These are phyloP conservation scores for Toxoplasma gondii DNA, from an alignment of 169 alveolate genomes.

Conservation along the genomic window DNA sequence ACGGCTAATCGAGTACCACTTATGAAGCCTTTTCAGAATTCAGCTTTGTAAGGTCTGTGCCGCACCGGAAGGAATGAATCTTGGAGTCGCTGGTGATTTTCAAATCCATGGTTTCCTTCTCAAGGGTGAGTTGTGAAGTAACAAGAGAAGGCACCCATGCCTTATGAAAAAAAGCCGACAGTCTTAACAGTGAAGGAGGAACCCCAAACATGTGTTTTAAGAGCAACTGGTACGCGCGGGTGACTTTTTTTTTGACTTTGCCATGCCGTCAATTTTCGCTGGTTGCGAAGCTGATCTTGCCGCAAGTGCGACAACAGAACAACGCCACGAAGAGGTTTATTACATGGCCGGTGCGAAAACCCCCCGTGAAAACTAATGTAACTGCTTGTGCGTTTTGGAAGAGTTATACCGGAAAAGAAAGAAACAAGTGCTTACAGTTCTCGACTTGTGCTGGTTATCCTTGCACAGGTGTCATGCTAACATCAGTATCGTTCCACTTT, in stretches of 20 bases:
- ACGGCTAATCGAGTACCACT: not conserved
- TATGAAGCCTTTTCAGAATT: not conserved
- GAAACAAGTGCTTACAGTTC: conserved; percentile 97
- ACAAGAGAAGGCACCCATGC: no score
- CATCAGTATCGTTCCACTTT: conserved; percentile 99
- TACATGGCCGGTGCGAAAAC: no score
- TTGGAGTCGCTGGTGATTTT: not conserved
- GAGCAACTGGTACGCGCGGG: not conserved
- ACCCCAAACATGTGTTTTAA: not conserved
- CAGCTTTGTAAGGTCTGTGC: not conserved
- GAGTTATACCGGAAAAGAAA: not conserved
- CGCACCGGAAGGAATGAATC: not conserved
- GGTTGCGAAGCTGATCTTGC: not conserved
- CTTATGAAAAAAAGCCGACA: no score
- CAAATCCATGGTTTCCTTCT: not conserved
- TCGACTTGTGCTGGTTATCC: conserved; percentile 99
- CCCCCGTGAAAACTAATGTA: no score
- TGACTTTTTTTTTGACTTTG: not conserved
- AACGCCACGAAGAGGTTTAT: no score
- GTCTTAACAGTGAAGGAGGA: not conserved
- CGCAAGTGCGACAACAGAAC: not conserved
- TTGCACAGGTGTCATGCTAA: conserved; percentile 99
- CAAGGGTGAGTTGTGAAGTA: not conserved
- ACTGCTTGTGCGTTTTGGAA: no score
- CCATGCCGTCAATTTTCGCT: not conserved